Base-by-base conservation (phyloP, 148 eudicot species). In the Beta vulgaris region DNA sequence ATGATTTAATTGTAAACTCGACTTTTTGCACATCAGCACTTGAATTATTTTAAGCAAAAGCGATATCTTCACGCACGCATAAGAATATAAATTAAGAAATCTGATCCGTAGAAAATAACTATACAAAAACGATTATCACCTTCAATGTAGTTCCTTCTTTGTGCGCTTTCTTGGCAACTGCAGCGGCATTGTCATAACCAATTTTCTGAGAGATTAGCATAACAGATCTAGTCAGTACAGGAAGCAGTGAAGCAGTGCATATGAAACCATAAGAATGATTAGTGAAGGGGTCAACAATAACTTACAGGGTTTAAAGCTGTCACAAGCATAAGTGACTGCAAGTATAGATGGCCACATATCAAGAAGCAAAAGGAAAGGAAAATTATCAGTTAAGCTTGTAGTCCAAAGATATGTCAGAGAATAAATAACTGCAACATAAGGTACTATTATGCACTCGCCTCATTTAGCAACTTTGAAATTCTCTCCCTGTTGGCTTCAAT, bases 311-410 rank as follows among this genome's bases (percentile, higher is more conserved):
- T 94, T 83, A 94, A 83, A 51, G 97, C 89, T 63, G 98, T 94
- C 80, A 94, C 98, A 42, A 94, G 98, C 98, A 94, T 94, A 59
- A 94, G 91, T 46, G 98, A 94, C 97, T 94, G 93, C 79, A 84
- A 82, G 60, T 4, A 75, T 32, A 60, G 18, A 68, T 18, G 37
- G 39, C 23, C 44, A 49, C 72, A 54, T 28, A 59, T 54, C 34
- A 46, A 40, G 28, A 9, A 37, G 53, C 34, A 39, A 67, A 9
- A 37, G 53, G 34, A 39, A 67, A 53, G 36, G 65, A 34, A 68
- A 35, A 60, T 36, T 8, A 81, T 62, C 35, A 87, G 79, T 85
- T 21, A 79, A 54, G 72, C 59, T 53, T 21, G 57, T 11, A 25
- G 40, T 70, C 55, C 55, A 51, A 51, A 62, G 8, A 62, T 62